Conservation (phyloP, 805 yeast genomes). For the Saturnispora bothae region DNA sequence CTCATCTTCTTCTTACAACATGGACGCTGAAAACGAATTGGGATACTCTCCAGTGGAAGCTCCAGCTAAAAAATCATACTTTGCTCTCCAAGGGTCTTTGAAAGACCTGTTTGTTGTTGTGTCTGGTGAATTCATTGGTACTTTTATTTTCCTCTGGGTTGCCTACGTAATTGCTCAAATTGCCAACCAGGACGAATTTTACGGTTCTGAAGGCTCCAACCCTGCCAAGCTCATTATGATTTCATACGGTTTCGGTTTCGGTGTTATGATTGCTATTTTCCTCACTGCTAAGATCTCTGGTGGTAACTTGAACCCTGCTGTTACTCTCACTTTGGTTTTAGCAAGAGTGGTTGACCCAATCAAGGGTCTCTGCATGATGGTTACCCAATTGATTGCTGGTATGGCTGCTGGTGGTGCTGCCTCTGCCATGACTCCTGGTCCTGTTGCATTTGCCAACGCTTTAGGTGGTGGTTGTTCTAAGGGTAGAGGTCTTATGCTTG, state of each 20-base stretch:
- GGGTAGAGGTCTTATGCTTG: conserved; percentile 69
- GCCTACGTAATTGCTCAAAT: conserved; percentile 77
- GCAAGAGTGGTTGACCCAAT: conserved; percentile 66
- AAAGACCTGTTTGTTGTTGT: conserved; percentile 61
- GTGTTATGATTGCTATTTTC: conserved; percentile 65
- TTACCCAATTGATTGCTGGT: conserved; percentile 72
- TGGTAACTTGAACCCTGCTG: conserved; percentile 87
- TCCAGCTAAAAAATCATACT: conserved; percentile 14
- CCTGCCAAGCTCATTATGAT: conserved; percentile 70
- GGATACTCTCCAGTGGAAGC: conserved; percentile 30
- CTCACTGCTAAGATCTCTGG: conserved; percentile 70
- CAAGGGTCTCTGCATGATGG: conserved; percentile 54
- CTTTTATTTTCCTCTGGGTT: conserved; percentile 72
- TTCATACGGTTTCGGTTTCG: conserved; percentile 77
- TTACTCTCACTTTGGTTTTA: conserved; percentile 60
- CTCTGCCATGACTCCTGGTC: conserved; percentile 76
- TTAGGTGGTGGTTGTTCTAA: conserved; percentile 65
- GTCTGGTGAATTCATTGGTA: conserved; percentile 76
- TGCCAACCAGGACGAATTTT: conserved; percentile 41
- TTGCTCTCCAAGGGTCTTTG: conserved; percentile 29
- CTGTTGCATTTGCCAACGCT: conserved; percentile 56
- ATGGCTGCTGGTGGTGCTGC: conserved; percentile 92
- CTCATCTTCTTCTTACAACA: too few relatives aligned
- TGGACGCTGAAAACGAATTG: conserved; percentile 32
- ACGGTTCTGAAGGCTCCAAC: conserved; percentile 26